Base-by-base conservation (phyloP, 257 asterid genomes). In the Prunella vulgaris region DNA sequence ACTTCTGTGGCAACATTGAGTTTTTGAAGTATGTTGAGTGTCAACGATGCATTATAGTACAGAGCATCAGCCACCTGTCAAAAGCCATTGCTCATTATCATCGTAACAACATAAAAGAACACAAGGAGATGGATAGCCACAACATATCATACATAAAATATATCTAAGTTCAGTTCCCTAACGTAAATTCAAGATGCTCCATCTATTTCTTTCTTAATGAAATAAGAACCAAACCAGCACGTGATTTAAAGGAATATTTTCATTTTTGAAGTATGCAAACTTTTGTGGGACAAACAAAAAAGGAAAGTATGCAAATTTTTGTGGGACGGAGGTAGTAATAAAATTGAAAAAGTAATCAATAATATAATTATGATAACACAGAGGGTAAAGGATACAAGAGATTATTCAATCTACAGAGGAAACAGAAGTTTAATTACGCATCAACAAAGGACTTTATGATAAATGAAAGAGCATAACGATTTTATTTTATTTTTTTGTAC, bases 1-100 rank as follows among this genome's bases (percentile, higher is more conserved):
- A 94, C 86, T 70, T 94, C 95, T 10, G 97, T 81, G 64, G 96
- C 94, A 65, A 89, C 86, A 73, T 88, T 90, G 65, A 91, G 96
- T 85, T 87, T 91, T 80, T 94, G 99, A 74, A 94, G 78, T 75
- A 91, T 84, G 81, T 37, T 82, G 73, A 91, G 90, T 2, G 97
- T 78, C 73, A 89, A 76, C 4, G 84, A 69, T 30, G 99, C 82
- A 81, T 94, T 94, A 57, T 94, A 94, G 77, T 89, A 94, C 49
- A 94, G 89, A 77, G 96, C 93, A 80, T 89, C 97, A 72, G 99
- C 97, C 60, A 94, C 86, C 99, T 94, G 83, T 73, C 75, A 82
- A 66, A 66, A 64, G 42, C 12, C 28, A 66, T 51, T 22, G 58
- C n/a, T 48, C 76, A 35, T 61, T 63, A 21, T 27, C 62, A 71